phyloP scores from a whole-genome alignment of 768 basidiomycete species.

The Sistotremastrum suecicum region DNA sequence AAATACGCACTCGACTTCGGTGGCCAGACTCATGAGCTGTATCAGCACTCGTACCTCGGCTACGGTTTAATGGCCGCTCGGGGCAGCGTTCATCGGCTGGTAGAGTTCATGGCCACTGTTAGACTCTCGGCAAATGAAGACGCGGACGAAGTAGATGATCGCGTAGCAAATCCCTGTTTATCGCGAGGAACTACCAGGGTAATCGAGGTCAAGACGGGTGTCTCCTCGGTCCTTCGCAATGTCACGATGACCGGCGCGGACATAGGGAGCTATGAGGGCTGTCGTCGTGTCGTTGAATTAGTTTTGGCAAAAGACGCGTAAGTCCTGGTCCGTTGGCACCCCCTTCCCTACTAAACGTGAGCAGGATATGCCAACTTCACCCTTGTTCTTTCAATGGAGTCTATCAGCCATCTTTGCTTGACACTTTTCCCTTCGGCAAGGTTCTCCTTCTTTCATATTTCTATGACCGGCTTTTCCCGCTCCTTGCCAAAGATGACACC shows the following conservation, averaged over 20 bases:
- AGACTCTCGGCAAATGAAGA: slow-evolving; percentile 11
- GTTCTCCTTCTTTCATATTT: slow-evolving; percentile 95
- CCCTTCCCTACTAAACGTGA: background rate
- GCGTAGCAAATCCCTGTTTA: slow-evolving; percentile 72
- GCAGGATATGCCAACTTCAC: slow-evolving; percentile 72
- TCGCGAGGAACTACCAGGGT: slow-evolving; percentile 44
- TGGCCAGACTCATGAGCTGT: slow-evolving; percentile 56
- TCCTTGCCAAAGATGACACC: slow-evolving; percentile 29
- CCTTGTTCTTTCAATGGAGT: slow-evolving; percentile 97
- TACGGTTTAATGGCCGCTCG: slow-evolving; percentile 90
- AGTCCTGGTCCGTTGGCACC: slow-evolving; percentile 19
- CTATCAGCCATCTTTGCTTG: slow-evolving; percentile 85
- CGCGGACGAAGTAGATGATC: slow-evolving; percentile 14
- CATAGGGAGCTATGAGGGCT: slow-evolving; percentile 74
- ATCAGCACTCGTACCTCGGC: slow-evolving; percentile 96
- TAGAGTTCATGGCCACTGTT: slow-evolving; percentile 67
- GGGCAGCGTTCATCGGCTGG: slow-evolving; percentile 71
- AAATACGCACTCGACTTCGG: slow-evolving; percentile 75
- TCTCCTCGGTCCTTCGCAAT: slow-evolving; percentile 22
- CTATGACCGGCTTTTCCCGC: slow-evolving; percentile 82
- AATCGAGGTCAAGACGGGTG: slow-evolving; percentile 36
- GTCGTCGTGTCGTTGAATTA: slow-evolving; percentile 68
- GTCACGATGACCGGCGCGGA: slow-evolving; percentile 82
- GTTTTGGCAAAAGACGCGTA: slow-evolving; percentile 93
- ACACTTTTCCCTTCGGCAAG: slow-evolving; percentile 76